Evolutionary conservation across 768 basidiomycete genomes (phyloP), one percentile per base, ranked within the genome.

Genomic region (Lactarius akahatsu): DNA sequence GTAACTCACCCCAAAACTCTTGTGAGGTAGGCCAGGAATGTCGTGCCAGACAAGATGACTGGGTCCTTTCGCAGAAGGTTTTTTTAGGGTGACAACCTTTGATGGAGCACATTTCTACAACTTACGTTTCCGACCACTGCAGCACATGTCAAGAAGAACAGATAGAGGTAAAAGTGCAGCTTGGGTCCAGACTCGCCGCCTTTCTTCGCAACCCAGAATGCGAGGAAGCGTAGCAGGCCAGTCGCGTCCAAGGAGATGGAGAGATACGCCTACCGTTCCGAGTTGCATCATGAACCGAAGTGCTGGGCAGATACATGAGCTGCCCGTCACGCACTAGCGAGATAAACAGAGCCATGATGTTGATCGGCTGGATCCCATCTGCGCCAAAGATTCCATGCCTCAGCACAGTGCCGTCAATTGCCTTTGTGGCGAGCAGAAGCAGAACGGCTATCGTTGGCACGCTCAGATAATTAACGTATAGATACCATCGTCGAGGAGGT

Each of bases 301-400:
- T 36, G 23, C n/a, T 3, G 52, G 23, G 40, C 18, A 16, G 40
- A 62, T 20, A 30, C 30, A 20, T 2, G 13, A n/a, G 11, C 23
- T n/a, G 18, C 34, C 6, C 7, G 38, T 16, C 62, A 79, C 72
- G 47, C 52, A 77, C 94, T 58, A 97, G 81, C 3, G 91, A 92
- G 71, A 94, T 87, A 78, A 98, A 98, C 1, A 98, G 79, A 30
- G 93, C 92, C 75, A 98, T 85, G 69, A 98, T 95, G 74, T 97
- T 92, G 73, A 95, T 92, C 0, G 96, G 96, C 70, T 90, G 85
- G 30, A 98, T 84, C 4, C 89, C 89, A 66, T 88, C 88, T 0
- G 82, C 80, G 7, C 90, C 90, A 13, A 96, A 86, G 61, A 96
- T 92, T 1, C 96, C 96, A 66, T 84, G 77, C 18, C 88, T 82